Evolutionary conservation across 306 rosid genomes (phyloP), one percentile per base, ranked within the genome.

Genomic region (Adenanthera pavonina): DNA sequence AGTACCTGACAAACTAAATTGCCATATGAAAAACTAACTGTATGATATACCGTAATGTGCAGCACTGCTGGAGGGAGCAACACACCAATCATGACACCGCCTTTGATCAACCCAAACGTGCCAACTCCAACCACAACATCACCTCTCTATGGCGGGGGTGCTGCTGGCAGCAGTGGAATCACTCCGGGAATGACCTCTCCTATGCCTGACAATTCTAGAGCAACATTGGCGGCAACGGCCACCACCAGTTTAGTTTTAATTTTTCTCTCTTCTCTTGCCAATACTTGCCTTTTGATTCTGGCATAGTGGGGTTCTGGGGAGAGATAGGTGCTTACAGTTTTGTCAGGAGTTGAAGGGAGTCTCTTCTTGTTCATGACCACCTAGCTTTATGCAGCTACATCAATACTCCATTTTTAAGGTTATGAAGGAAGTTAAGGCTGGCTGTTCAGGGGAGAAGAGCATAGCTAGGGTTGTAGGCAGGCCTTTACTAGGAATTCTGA

Each of bases 11-110:
- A 46, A 20, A 60, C 15, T 33, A 3, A 56, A 20, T 20, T 51
- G 57, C 44, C 30, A 41, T 44, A 1, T 7, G 20, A 56, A 59
- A 82, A 68, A 4, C 57, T 72, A 77, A 82, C 73, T 76, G 59
- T 19, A 77, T 68, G 38, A 43, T 78, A 48, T 69, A 8, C 61
- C 8, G 20, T 86, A 46, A 74, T 76, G n/a, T 76, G 51, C 81
- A 96, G 99, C 83, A 44, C 92, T 69, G 94, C 95, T 5, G 97
- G 99, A 85, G 99, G 99, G 64, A 49, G 82, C 62, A 84, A 51
- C 30, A 85, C 87, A 4, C 93, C 97, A n/a, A 76, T 35, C 59
- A 82, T 92, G 34, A 67, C 89, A 15, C 51, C 77, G 47, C 59
- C 90, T 12, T 8, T 87, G 53, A 78, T 65, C 83, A 88, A 81